Percentiles rank a stretch among this genome's conserved stretches.
Evolutionary conservation across 2,329 filamentous ascomycete species (phyloP).

Genomic region (Rhynchosporium secalis): DNA sequence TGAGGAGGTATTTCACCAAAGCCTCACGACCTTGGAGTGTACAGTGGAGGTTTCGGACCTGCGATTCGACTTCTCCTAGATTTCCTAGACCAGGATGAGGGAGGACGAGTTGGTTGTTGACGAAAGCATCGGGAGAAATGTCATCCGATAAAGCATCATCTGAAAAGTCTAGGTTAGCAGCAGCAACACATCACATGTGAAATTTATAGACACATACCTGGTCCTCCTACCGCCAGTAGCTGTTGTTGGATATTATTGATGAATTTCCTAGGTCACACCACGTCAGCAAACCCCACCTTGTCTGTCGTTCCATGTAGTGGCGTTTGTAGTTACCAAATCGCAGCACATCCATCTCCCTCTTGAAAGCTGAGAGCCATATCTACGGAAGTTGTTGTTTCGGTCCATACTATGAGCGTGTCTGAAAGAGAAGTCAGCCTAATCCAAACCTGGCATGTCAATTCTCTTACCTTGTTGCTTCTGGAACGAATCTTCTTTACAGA

Average conservation of each 20-base stretch:
- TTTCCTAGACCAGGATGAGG: constrained; percentile 80
- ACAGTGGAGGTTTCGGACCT: constrained; percentile 76
- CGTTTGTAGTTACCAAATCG: constrained; percentile 71
- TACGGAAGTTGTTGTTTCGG: constrained; percentile 75
- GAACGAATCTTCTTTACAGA: constrained; percentile 92
- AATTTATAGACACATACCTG: constrained; percentile 52
- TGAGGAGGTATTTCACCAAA: constrained; percentile 81
- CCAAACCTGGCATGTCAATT: constrained; percentile 25
- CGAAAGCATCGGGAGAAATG: constrained; percentile 67
- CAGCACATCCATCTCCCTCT: constrained; percentile 88
- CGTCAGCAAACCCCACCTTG: neutral
- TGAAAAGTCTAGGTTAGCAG: constrained; percentile 34
- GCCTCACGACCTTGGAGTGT: constrained; percentile 78
- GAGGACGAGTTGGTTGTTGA: constrained; percentile 65
- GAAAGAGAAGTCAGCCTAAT: constrained; percentile 32
- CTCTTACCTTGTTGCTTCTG: constrained; percentile 91
- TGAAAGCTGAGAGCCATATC: constrained; percentile 99
- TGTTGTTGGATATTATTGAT: constrained; percentile 82
- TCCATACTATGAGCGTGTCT: constrained; percentile 99
- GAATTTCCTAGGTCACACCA: constrained; percentile 68
- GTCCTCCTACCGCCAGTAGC: constrained; percentile 60
- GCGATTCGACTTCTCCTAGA: constrained; percentile 79
- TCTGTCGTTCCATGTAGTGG: neutral
- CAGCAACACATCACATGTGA: neutral
- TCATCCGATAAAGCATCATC: constrained; percentile 92